phyloP scores from a whole-genome alignment of 2,329 filamentous ascomycete genomes.

The Dothideomycetes sp. region DNA sequence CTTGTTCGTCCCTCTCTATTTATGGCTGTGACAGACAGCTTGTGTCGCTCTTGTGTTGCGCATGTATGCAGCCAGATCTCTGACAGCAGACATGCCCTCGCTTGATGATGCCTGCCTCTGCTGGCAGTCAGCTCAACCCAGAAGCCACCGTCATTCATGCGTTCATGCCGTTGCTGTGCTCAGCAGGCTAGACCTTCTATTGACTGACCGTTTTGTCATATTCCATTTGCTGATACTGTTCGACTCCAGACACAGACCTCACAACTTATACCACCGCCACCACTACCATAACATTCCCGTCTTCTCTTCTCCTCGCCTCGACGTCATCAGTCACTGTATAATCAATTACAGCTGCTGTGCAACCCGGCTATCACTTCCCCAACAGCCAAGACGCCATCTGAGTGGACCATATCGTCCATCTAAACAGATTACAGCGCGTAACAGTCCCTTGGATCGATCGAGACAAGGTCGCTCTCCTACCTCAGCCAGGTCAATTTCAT shows the following conservation, averaged over 20 bases:
- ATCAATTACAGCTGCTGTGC: conserved; percentile 9
- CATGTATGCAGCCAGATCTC: conserved; percentile 7
- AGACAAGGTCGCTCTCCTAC: no score
- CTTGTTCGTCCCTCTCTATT: background rate
- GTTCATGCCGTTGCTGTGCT: conserved; percentile 7
- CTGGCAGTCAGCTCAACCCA: no score
- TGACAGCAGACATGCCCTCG: conserved; percentile 8
- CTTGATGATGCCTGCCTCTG: conserved; percentile 3
- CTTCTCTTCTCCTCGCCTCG: background rate
- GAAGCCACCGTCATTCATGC: conserved; percentile 7
- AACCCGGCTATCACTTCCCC: conserved; percentile 11
- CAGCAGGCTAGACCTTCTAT: no score
- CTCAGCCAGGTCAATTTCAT: no score
- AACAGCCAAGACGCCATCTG: conserved; percentile 9
- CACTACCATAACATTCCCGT: background rate
- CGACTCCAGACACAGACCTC: conserved; percentile 1
- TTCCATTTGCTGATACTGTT: conserved; percentile 4
- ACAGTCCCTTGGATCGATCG: no score
- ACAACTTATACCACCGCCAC: no score
- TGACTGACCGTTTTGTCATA: no score
- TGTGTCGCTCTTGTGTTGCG: conserved; percentile 8
- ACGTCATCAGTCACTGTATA: conserved; percentile 7
- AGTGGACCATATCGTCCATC: conserved; percentile 9
- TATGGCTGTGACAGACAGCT: conserved; percentile 1
- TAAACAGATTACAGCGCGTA: background rate